phyloP scores from a whole-genome alignment of 2,329 filamentous ascomycete species.

The Metarhizium album region DNA sequence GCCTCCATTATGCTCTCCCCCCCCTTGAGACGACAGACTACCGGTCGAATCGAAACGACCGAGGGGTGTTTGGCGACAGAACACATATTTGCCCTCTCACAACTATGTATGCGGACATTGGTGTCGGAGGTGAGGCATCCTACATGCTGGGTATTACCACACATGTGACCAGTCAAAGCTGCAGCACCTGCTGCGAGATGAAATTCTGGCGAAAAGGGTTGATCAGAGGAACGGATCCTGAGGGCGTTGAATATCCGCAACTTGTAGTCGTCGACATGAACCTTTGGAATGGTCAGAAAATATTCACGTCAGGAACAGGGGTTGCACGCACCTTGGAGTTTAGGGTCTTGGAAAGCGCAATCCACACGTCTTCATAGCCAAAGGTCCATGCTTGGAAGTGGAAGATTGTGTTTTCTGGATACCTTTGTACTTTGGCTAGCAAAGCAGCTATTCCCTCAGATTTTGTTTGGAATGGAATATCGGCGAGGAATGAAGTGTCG shows the following conservation, averaged over 20 bases:
- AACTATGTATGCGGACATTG: conserved; percentile 67
- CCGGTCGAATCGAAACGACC: conserved; percentile 67
- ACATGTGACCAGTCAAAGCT: conserved; percentile 59
- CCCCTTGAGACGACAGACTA: conserved; percentile 53
- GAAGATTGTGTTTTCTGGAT: conserved; percentile 66
- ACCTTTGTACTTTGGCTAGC: conserved; percentile 53
- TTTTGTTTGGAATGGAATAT: conserved; percentile 46
- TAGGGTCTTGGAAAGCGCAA: conserved; percentile 63
- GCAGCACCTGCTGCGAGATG: conserved; percentile 49
- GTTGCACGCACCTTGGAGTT: conserved; percentile 41
- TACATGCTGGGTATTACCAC: conserved; percentile 57
- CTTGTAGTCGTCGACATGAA: conserved; percentile 80
- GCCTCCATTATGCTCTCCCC: conserved; percentile 59
- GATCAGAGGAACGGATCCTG: conserved; percentile 29
- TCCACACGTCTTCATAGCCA: conserved; percentile 83
- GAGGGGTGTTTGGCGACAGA: conserved; percentile 32
- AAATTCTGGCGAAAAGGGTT: conserved; percentile 26
- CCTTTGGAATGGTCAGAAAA: conserved; percentile 26
- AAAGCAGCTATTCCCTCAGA: conserved; percentile 68
- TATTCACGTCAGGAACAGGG: not conserved
- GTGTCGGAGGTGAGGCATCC: conserved; percentile 62
- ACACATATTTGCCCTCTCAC: conserved; percentile 62
- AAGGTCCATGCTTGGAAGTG: conserved; percentile 87
- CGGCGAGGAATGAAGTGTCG: conserved; percentile 64
- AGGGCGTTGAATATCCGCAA: conserved; percentile 60